phyloP scores from a whole-genome alignment of 345 rosid genomes.

The Isatis tinctoria region DNA sequence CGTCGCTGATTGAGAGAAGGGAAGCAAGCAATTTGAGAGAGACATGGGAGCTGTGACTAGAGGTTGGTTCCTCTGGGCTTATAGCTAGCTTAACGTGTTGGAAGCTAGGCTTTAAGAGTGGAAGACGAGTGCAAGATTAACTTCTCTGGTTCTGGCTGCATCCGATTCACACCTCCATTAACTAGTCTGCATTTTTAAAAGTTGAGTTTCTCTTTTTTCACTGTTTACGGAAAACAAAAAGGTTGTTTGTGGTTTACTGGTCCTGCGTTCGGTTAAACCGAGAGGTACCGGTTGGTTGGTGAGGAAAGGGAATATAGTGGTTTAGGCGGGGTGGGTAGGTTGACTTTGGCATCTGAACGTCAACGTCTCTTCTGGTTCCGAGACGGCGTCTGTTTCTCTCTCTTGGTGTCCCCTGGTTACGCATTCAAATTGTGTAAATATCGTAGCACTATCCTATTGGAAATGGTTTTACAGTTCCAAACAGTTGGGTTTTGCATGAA shows the following conservation, averaged over 20 bases:
- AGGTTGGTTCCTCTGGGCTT: background rate
- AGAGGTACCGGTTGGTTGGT: constrained; percentile 8
- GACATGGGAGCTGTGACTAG: constrained; percentile 4
- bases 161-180: background rate
- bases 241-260: background rate
- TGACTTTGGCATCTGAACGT: constrained; percentile 9
- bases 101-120: background rate
- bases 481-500: background rate
- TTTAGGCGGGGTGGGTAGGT: constrained; percentile 21
- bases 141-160: background rate
- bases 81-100: background rate
- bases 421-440: background rate
- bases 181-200: background rate
- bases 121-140: constrained; percentile 8
- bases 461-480: background rate
- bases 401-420: background rate
- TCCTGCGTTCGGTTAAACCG: background rate
- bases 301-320: background rate
- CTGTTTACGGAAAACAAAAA: background rate
- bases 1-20: constrained; percentile 16
- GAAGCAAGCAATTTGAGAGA: constrained; percentile 10
- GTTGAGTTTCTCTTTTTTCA: background rate
- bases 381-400: constrained; percentile 18
- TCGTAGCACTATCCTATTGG: background rate
- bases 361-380: constrained; percentile 31